Evolutionary conservation across 495 filamentous ascomycete genomes (phyloP).

Genomic region (Penicillium flavigenum): DNA sequence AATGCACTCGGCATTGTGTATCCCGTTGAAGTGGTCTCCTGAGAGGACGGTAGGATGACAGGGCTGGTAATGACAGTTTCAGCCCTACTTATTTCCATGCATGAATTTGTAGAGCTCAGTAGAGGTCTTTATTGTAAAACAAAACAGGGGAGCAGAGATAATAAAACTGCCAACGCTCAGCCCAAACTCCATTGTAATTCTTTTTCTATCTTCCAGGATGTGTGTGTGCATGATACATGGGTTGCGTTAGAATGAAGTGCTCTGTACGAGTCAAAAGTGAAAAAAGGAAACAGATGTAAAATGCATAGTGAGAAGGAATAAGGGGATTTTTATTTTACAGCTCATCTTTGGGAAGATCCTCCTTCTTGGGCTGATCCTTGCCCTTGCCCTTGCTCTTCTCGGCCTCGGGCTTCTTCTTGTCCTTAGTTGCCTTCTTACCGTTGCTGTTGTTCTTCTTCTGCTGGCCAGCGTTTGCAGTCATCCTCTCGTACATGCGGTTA

Average conservation of each 20-base stretch:
- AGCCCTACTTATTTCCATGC: background rate
- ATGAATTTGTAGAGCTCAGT: background rate
- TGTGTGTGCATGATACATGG: slow-evolving; percentile 24
- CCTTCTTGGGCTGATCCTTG: slow-evolving; percentile 24
- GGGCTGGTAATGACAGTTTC: background rate
- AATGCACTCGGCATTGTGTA: background rate
- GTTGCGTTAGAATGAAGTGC: slow-evolving; percentile 17
- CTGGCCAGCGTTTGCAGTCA: slow-evolving; percentile 43
- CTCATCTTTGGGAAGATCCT: slow-evolving; percentile 43
- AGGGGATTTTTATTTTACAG: slow-evolving; percentile 26
- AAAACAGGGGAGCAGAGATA: background rate
- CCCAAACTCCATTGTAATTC: slow-evolving; percentile 23
- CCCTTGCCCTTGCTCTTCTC: slow-evolving; percentile 39
- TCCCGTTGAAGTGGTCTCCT: background rate
- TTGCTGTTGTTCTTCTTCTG: slow-evolving; percentile 52
- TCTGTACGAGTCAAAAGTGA: slow-evolving; percentile 19
- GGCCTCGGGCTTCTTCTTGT: slow-evolving; percentile 41
- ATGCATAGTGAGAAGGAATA: background rate
- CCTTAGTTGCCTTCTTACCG: slow-evolving; percentile 48
- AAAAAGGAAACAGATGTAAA: slow-evolving; percentile 8
- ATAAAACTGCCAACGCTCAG: slow-evolving; percentile 8
- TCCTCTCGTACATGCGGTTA: slow-evolving; percentile 65
- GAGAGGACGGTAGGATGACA: background rate
- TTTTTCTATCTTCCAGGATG: slow-evolving; percentile 27
- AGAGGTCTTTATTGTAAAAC: background rate